Base-by-base conservation (phyloP, 345 rosid genomes). In the Ceriops decandra region DNA sequence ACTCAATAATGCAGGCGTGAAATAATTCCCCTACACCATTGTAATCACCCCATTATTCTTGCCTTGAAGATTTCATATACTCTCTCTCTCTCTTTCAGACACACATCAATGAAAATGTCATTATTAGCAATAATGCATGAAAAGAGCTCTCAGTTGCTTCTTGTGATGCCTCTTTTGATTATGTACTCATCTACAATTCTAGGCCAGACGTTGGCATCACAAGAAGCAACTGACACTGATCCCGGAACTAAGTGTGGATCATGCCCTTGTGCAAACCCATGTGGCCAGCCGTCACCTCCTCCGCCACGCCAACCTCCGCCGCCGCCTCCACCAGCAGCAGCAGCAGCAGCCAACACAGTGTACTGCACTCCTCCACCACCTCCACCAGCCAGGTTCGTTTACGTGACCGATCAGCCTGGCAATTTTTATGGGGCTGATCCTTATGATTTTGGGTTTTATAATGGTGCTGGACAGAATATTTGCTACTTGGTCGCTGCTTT, bases 251-350 rank as follows among this genome's bases (percentile, higher is more conserved):
- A 77, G 79, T 86, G 90, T 66, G 90, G 82, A 72, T 64, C 82
- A 56, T 82, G 87, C 64, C 85, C 90, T 63, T 80, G 87, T 62
- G 81, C 49, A 27, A 72, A 79, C 70, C 85, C 90, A 19, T 86
- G 92, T 75, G 77, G 56, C 60, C 86, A 77, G 68, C 53, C 22
- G n/a, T 62, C 72, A 1, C 76, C 74, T 13, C 82, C 85, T 0
- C 82, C 79, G 0, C 86, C 84, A 0, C 82, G 76, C 0, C 81
- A 80, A 0, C 83, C 77, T 0, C 69, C 32, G 21, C 82, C 62
- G 7, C 79, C 76, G 2, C 52, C 63, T 69, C 22, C 85, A 0
- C 80, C 79, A 1, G 52, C 77, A 8, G 42, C 77, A 0, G 77
- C 81, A 0, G 72, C 78, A 0, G 70, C 77, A 0, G 77, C 81